Percentiles rank a stretch among this genome's conserved stretches.
phyloP scores from a whole-genome alignment of 1,284 basidiomycete species.

The Cystobasidiaceae sp. region DNA sequence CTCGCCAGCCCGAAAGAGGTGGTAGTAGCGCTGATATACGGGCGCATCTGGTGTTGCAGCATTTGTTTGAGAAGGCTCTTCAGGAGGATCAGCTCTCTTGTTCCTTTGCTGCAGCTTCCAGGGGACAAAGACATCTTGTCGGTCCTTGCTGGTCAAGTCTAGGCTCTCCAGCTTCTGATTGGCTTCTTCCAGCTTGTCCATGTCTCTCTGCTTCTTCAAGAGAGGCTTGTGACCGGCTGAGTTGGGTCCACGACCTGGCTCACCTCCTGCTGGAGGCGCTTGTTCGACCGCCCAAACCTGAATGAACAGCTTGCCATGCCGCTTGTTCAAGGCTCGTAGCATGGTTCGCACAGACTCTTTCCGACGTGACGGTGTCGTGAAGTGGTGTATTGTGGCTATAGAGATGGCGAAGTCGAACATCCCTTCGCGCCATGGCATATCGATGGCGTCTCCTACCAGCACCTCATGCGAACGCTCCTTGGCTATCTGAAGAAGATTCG shows the following conservation, averaged over 20 bases:
- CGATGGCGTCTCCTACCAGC: constrained; percentile 65
- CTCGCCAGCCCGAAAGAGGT: constrained; percentile 81
- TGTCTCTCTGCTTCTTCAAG: constrained; percentile 14
- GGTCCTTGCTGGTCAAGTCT: constrained; percentile 33
- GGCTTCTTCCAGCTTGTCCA: constrained; percentile 21
- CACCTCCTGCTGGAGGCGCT: constrained; percentile 50
- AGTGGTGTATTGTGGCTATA: constrained; percentile 90
- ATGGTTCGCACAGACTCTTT: constrained; percentile 61
- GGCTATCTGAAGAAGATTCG: constrained; percentile 70
- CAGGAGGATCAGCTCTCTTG: neutral
- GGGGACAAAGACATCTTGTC: constrained; percentile 67
- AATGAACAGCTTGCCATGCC: constrained; percentile 68
- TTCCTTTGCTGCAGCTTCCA: constrained; percentile 54
- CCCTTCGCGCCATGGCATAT: constrained; percentile 62
- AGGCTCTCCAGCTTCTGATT: neutral
- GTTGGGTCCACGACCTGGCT: neutral
- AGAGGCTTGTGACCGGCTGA: neutral
- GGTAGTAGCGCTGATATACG: constrained; percentile 82
- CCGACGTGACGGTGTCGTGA: constrained; percentile 70
- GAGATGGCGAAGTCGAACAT: constrained; percentile 88
- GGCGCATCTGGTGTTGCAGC: constrained; percentile 36
- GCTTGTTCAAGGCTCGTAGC: constrained; percentile 59
- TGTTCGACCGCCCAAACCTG: constrained; percentile 99
- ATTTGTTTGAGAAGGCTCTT: neutral
- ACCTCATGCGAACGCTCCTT: constrained; percentile 64